These are phyloP conservation scores for Cymodocea nodosa DNA, from an alignment of 116 monocot species.

Conservation along the genomic window DNA sequence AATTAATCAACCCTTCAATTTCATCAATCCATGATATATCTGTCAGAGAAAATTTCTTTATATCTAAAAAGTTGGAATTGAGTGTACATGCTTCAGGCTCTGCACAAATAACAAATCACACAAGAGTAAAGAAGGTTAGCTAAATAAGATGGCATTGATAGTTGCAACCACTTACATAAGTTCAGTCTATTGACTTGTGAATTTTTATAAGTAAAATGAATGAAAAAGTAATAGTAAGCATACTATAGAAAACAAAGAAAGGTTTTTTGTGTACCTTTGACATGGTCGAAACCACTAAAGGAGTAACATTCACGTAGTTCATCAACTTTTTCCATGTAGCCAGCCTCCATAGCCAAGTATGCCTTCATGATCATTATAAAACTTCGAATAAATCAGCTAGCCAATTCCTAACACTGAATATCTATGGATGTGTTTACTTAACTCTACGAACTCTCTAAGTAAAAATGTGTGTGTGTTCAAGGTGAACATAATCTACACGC, in stretches of 20 bases:
- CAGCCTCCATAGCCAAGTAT: conserved; percentile 90
- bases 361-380: conserved; percentile 38
- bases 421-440: no score
- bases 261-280: conserved; percentile 29
- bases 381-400: background rate
- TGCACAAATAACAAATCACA: conserved; percentile 16
- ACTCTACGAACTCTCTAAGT: no score
- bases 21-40: conserved; percentile 88
- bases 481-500: no score
- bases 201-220: background rate
- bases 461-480: no score
- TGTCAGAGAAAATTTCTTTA: conserved; percentile 41
- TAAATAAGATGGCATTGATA: no score
- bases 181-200: no score
- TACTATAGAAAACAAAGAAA: background rate
- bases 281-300: conserved; percentile 62
- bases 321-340: conserved; percentile 84
- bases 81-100: conserved; percentile 25
- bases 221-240: background rate
- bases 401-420: background rate
- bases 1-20: conserved; percentile 31
- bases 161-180: no score
- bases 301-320: conserved; percentile 84
- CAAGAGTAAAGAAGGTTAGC: no score
- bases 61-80: conserved; percentile 41